phyloP scores from a whole-genome alignment of 2,329 filamentous ascomycete genomes.

The Apiospora phragmitis region DNA sequence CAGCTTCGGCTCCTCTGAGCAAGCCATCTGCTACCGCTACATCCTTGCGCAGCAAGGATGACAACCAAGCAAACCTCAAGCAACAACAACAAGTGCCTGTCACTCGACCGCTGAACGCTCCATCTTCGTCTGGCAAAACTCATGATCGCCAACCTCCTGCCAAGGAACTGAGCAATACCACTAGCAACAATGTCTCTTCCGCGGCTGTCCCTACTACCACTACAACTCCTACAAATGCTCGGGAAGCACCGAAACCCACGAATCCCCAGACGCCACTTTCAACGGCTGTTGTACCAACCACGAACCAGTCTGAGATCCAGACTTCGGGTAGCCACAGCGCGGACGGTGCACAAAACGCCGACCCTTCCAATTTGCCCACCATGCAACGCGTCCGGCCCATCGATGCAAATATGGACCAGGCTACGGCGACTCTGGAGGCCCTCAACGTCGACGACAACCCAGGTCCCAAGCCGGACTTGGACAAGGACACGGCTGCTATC shows the following conservation, averaged over 20 bases:
- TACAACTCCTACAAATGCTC: not conserved
- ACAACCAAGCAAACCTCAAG: conserved; percentile 24
- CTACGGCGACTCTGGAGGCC: conserved; percentile 20
- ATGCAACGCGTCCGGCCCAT: conserved; percentile 1
- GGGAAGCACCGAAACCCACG: conserved; percentile 8
- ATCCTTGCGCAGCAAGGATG: conserved; percentile 20
- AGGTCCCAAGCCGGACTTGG: conserved; percentile 16
- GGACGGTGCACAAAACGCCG: conserved; percentile 18
- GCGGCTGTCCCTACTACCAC: not conserved
- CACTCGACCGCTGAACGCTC: not conserved
- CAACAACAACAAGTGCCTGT: conserved; percentile 18
- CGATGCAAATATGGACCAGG: conserved; percentile 16
- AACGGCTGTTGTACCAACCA: conserved; percentile 21
- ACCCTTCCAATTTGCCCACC: conserved; percentile 16
- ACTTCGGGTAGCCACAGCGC: conserved; percentile 33
- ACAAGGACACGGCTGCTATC: conserved; percentile 20
- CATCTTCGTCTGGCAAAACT: conserved; percentile 13
- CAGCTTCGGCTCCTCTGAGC: not conserved
- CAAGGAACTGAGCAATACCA: conserved; percentile 9
- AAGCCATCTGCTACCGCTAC: conserved; percentile 14
- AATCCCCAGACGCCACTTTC: conserved; percentile 15
- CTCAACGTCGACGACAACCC: conserved; percentile 17
- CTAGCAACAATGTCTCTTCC: not conserved
- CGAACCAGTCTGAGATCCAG: conserved; percentile 24
- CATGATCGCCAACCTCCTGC: conserved; percentile 16